These are phyloP conservation scores for Nyctanthes arbortristis DNA, from an alignment of 257 asterid species.

Conservation along the genomic window DNA sequence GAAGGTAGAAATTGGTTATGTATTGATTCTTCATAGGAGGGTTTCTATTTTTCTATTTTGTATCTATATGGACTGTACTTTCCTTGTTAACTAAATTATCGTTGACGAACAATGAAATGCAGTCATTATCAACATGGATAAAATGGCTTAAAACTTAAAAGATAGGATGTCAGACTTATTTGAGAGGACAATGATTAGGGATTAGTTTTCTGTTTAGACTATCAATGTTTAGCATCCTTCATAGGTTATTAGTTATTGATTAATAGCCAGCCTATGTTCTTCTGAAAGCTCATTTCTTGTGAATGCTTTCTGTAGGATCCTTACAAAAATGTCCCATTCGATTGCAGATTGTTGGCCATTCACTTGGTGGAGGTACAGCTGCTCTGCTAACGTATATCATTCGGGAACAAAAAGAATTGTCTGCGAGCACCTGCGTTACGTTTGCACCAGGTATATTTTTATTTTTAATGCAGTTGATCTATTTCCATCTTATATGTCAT, in stretches of 20 bases:
- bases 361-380: slow-evolving; percentile 94
- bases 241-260: not conserved
- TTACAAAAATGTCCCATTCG: slow-evolving; percentile 12
- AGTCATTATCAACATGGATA: not conserved
- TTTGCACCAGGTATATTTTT: slow-evolving; percentile 77
- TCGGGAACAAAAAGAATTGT: slow-evolving; percentile 71
- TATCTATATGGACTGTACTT: not conserved
- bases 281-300: slow-evolving; percentile 8
- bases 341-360: slow-evolving; percentile 80
- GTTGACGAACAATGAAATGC: not conserved
- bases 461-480: not conserved
- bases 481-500: not conserved
- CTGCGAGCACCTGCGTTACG: slow-evolving; percentile 62
- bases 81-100: not conserved
- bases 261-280: not conserved
- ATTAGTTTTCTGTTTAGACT: not conserved
- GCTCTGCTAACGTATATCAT: slow-evolving; percentile 82
- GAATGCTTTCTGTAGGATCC: slow-evolving; percentile 1
- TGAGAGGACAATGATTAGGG: not conserved
- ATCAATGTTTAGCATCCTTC: not conserved
- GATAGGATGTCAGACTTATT: not conserved
- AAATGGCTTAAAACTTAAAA: not conserved
- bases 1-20: slow-evolving; percentile 43
- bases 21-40: not conserved
- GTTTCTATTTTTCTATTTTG: not conserved